Percentiles rank a stretch among this genome's conserved stretches.
These are phyloP conservation scores for Ceratonia siliqua DNA, from an alignment of 306 rosid species.

Conservation along the genomic window DNA sequence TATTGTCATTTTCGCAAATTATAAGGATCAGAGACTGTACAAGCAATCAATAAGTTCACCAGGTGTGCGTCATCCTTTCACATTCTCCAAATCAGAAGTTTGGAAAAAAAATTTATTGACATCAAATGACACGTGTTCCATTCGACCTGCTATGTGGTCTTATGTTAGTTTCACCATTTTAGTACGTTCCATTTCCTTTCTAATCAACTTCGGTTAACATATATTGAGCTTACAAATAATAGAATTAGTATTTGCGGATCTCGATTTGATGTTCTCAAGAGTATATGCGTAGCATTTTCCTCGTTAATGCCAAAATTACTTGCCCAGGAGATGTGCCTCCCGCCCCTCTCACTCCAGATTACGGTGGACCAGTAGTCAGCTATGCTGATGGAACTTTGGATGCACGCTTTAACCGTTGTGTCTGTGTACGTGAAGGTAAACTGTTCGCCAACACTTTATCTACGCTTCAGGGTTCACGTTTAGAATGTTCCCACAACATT, in stretches of 20 bases:
- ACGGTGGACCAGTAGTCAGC: slow-evolving; percentile 68
- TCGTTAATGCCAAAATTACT: slow-evolving; percentile 17
- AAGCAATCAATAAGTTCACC: slow-evolving; percentile 58
- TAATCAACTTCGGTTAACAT: slow-evolving; percentile 7
- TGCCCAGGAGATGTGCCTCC: slow-evolving; percentile 61
- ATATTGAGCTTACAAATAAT: no score
- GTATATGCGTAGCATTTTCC: no score
- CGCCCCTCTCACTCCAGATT: slow-evolving; percentile 74
- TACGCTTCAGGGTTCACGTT: not conserved
- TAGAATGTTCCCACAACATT: slow-evolving; percentile 1
- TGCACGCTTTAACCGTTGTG: slow-evolving; percentile 69
- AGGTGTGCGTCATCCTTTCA: slow-evolving; percentile 39
- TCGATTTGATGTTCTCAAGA: slow-evolving; percentile 12
- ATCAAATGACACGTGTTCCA: not conserved
- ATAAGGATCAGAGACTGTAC: slow-evolving; percentile 87
- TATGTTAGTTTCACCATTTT: no score
- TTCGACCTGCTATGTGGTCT: not conserved
- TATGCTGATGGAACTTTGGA: slow-evolving; percentile 91
- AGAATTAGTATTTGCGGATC: no score
- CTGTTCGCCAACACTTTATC: no score
- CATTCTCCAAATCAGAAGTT: not conserved
- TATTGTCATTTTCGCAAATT: slow-evolving; percentile 68
- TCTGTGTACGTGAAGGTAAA: slow-evolving; percentile 83
- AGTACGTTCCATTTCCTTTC: no score
- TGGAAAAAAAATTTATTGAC: not conserved